A percentile compares a stretch with the other conserved stretches of the same genome.
Conservation (phyloP, 2,329 filamentous ascomycete genomes). For the Paecilomyces dactylethromorphus region DNA sequence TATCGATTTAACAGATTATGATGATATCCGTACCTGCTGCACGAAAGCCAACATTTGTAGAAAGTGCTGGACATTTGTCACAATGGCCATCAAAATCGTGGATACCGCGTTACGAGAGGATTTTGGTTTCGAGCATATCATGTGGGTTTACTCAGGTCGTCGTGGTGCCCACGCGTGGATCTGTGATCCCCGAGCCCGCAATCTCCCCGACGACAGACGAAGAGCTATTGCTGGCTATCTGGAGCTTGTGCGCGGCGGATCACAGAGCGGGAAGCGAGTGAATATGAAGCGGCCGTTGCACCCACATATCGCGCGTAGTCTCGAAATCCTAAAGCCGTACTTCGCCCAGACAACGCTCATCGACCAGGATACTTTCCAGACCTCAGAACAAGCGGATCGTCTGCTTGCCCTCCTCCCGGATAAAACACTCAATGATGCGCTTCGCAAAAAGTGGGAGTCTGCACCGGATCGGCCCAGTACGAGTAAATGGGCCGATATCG, state of each 20-base stretch:
- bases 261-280: constrained; percentile 79
- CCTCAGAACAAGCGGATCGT: constrained; percentile 63
- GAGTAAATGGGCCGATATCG: constrained; percentile 92
- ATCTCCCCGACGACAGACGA: constrained; percentile 78
- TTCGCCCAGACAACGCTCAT: constrained; percentile 78
- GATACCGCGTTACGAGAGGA: constrained; percentile 83
- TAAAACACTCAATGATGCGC: constrained; percentile 64
- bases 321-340: constrained; percentile 75
- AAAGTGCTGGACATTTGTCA: constrained; percentile 96
- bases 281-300: constrained; percentile 80
- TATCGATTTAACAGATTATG: constrained; percentile 99
- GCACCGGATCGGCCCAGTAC: constrained; percentile 68
- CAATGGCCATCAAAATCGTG: constrained; percentile 93
- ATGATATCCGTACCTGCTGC: constrained; percentile 93
- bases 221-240: constrained; percentile 83
- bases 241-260: constrained; percentile 80
- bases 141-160: constrained; percentile 98
- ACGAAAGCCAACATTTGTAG: constrained; percentile 86
- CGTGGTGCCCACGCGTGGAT: constrained; percentile 98
- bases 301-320: constrained; percentile 78
- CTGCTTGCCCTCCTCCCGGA: constrained; percentile 84
- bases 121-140: constrained; percentile 92
- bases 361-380: constrained; percentile 79
- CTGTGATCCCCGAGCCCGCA: constrained; percentile 79
- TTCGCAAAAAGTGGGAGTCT: constrained; percentile 87